Base-by-base conservation (phyloP, 805 yeast species). In the Candida wancherniae region DNA sequence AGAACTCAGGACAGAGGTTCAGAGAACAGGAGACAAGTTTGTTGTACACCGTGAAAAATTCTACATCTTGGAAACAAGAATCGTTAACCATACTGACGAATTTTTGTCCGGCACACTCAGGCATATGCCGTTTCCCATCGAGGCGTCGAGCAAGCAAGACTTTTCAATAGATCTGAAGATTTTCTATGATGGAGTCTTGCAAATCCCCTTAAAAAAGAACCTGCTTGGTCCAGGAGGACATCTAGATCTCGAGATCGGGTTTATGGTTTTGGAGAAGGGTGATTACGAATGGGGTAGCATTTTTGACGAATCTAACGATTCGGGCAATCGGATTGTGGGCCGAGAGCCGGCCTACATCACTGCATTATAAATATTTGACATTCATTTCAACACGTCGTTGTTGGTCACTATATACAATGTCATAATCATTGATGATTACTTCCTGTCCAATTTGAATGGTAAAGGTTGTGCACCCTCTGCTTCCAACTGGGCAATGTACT, bases 231-330 rank as follows among this genome's bases (percentile, higher is more conserved):
- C 80, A 0, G 71, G 73, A 1, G 67, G 58, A 15, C 46, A 61
- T 0, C 31, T 59, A 3, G 60, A 52, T 2, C 58, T 75, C 18
- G 65, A 64, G 15, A 51, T 82, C 22, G 75, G 84, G 6, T 71
- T 80, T 28, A 69, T 80, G 12, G 72, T 85, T 4, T 58, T 88
- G 22, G 88, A 83, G 33, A 68, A 69, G 26, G 97, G 97, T 2
- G 80, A 75, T 28, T 87, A 80, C 50, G 92, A 84, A 51, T 80
- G 95, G 81, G 85, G 88, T 1, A 36, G 57, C 6, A 38, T 63
- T 1, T 45, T 65, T 25, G 69, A 65, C 25, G 38, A 44, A 0
- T 22, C 49, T 10, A 40, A 42, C 30, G 46, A 42, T 14, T 39
- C 47, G 9, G 38, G 23, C 18, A 26, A 37, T 19, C 47, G 50